These are phyloP conservation scores for Conticribra weissflogii DNA, from an alignment of 108 stramenopile species.

Conservation along the genomic window DNA sequence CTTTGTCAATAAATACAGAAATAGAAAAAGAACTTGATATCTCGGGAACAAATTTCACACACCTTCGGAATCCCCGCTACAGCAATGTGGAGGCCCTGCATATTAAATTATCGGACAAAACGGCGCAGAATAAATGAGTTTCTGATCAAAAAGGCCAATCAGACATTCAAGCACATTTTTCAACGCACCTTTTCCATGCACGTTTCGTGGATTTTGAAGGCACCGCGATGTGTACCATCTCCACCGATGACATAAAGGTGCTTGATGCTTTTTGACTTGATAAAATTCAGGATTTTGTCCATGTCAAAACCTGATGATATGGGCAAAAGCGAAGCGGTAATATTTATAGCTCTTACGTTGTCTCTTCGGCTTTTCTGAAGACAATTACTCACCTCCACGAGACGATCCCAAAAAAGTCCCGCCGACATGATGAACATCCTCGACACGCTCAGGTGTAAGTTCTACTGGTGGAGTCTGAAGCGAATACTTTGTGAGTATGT, in stretches of 20 bases:
- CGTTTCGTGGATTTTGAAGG: constrained; percentile 87
- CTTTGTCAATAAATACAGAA: too few species aligned
- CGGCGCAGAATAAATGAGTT: neutral
- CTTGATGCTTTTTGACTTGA: constrained; percentile 67
- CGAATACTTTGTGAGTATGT: too few species aligned
- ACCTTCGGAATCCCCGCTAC: constrained; percentile 97
- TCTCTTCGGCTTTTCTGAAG: too few species aligned
- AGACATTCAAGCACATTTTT: too few species aligned
- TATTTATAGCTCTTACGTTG: too few species aligned
- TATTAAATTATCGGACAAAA: neutral
- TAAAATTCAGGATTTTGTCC: constrained; percentile 86
- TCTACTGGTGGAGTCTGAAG: constrained; percentile 66
- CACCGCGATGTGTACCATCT: constrained; percentile 98
- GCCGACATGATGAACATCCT: constrained; percentile 93
- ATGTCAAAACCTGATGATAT: constrained; percentile 95
- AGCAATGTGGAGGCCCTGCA: constrained; percentile 87
- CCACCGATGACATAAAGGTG: constrained; percentile 98
- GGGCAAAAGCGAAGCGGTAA: too few species aligned
- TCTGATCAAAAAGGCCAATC: too few species aligned
- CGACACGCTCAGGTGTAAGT: constrained; percentile 78
- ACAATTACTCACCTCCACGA: too few species aligned
- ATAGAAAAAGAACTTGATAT: constrained; percentile 1
- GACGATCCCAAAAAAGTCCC: constrained; percentile 93
- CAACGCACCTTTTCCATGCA: constrained; percentile 78
- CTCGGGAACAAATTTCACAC: neutral